These are phyloP conservation scores for Talaromyces sp. DNA, from an alignment of 2,329 filamentous ascomycete species.

Conservation along the genomic window DNA sequence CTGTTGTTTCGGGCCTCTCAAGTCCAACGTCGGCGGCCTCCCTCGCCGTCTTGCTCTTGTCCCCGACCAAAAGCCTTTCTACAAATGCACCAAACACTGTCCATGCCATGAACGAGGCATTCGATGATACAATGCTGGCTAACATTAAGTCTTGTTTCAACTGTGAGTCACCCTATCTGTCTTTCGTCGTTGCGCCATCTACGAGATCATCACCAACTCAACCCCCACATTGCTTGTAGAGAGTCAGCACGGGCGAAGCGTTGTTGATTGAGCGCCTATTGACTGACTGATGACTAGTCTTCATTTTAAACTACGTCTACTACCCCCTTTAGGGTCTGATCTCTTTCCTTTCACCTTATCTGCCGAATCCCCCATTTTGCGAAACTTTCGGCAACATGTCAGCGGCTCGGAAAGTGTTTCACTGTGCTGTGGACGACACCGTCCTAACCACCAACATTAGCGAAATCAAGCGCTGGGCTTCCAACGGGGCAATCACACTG, in stretches of 20 bases:
- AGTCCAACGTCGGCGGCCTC: neutral
- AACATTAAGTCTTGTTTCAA: constrained; percentile 27
- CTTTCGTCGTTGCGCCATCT: constrained; percentile 11
- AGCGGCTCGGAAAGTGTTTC: constrained; percentile 46
- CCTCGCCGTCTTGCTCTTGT: neutral
- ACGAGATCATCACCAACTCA: constrained; percentile 21
- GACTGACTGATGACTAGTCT: constrained; percentile 3
- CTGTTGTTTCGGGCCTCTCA: neutral
- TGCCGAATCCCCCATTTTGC: neutral
- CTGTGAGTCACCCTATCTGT: constrained; percentile 25
- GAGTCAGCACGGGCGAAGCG: neutral
- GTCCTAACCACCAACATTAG: constrained; percentile 51
- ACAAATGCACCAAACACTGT: constrained; percentile 19
- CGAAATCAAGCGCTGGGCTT: constrained; percentile 53
- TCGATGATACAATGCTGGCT: constrained; percentile 32
- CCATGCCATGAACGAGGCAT: constrained; percentile 19
- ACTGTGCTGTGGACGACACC: constrained; percentile 54
- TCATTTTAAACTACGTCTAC: constrained; percentile 11
- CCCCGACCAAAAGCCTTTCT: constrained; percentile 1
- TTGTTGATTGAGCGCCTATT: neutral
- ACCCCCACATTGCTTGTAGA: constrained; percentile 26
- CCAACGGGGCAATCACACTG: constrained; percentile 48
- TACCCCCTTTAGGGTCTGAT: constrained; percentile 14
- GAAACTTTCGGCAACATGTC: constrained; percentile 30
- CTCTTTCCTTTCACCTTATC: neutral